Percentiles rank a stretch among this genome's conserved stretches.
Evolutionary conservation across 73 alveolate species (phyloP).

Genomic region (Paramecium sexaurelia): DNA sequence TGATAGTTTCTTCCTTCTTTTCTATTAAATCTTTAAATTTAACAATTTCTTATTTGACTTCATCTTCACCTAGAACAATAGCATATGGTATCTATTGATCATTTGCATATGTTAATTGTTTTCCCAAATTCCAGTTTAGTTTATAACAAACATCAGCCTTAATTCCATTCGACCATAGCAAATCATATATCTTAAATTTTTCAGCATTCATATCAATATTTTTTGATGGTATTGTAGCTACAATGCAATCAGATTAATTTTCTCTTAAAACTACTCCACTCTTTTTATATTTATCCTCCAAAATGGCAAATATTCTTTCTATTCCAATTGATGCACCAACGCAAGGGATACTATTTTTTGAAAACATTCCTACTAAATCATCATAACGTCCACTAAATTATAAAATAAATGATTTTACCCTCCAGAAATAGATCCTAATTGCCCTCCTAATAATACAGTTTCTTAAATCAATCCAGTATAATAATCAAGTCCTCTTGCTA

Average conservation of each 20-base stretch:
- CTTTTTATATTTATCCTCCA: background rate
- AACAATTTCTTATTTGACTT: background rate
- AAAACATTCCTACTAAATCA: conserved; percentile 40
- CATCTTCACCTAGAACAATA: conserved; percentile 45
- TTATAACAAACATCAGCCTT: conserved; percentile 15
- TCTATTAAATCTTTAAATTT: background rate
- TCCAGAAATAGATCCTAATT: conserved; percentile 75
- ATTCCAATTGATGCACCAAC: conserved; percentile 56
- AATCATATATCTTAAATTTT: conserved; percentile 16
- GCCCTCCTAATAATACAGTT: conserved; percentile 82
- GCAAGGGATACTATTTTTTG: background rate
- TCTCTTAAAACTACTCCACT: background rate
- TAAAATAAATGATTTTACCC: background rate
- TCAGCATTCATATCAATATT: conserved; percentile 10
- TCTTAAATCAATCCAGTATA: conserved; percentile 95
- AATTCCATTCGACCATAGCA: conserved; percentile 26
- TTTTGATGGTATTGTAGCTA: conserved; percentile 29
- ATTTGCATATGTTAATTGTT: conserved; percentile 31
- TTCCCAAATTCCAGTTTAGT: conserved; percentile 40
- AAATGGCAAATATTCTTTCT: conserved; percentile 32
- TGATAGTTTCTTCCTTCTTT: background rate
- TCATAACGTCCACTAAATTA: conserved; percentile 39
- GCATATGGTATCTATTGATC: conserved; percentile 4
- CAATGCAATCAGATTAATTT: background rate
- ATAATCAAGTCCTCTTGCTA: conserved; percentile 97